Conservation (phyloP, 495 filamentous ascomycete species). For the Penicillium parvum region DNA sequence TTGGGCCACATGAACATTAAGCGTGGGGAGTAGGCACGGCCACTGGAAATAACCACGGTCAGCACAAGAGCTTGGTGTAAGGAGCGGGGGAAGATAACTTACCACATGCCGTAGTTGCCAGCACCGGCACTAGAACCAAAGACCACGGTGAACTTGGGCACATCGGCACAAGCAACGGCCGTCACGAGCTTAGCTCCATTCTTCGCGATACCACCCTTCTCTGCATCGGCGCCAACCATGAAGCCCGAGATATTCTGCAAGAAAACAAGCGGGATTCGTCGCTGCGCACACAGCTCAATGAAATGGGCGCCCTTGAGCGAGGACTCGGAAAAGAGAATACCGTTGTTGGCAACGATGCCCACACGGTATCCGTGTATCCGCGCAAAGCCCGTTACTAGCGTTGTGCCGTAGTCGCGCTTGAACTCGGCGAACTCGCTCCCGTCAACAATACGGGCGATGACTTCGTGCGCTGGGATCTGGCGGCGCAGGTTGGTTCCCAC, state of each 20-base stretch:
- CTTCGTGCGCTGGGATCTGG: constrained; percentile 78
- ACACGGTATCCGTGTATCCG: constrained; percentile 86
- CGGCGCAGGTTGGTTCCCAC: constrained; percentile 83
- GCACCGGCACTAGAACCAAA: constrained; percentile 76
- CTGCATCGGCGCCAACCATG: constrained; percentile 93
- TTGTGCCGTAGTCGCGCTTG: constrained; percentile 87
- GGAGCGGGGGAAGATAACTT: constrained; percentile 23
- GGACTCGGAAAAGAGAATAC: constrained; percentile 90
- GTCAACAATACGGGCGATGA: constrained; percentile 93
- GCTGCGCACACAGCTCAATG: constrained; percentile 92
- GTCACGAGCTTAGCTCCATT: constrained; percentile 97
- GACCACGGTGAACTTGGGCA: constrained; percentile 96
- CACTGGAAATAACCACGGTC: constrained; percentile 43
- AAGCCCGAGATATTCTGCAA: constrained; percentile 96
- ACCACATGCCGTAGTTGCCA: constrained; percentile 81
- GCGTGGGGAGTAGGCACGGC: constrained; percentile 86
- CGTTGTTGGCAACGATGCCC: constrained; percentile 94
- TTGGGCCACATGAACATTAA: constrained; percentile 99
- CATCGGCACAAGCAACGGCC: constrained; percentile 89
- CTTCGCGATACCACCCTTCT: constrained; percentile 93
- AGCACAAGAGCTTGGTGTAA: background rate
- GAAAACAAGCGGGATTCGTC: constrained; percentile 85
- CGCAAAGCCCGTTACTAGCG: constrained; percentile 90
- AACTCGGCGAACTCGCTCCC: constrained; percentile 88
- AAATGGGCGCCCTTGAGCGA: constrained; percentile 95